These are phyloP conservation scores for Pilobolus umbonatus DNA, from an alignment of 192 early-diverging fungal genomes.

Conservation along the genomic window DNA sequence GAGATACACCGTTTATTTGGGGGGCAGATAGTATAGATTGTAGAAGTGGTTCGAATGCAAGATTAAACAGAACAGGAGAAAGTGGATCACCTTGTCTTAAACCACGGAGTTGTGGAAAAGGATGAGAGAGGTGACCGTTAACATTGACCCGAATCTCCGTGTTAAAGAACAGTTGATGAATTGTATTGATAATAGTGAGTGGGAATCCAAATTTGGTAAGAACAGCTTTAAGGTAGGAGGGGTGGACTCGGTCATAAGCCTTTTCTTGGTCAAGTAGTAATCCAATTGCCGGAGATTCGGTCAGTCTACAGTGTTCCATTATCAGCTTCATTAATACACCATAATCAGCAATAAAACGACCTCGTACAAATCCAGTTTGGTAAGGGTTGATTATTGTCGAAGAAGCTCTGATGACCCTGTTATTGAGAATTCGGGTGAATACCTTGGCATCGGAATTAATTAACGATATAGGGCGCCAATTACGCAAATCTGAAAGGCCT, in stretches of 20 bases:
- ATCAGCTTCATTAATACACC: neutral
- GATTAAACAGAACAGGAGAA: conserved; percentile 20
- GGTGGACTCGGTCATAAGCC: conserved; percentile 6
- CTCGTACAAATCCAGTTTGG: conserved; percentile 21
- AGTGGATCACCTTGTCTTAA: conserved; percentile 32
- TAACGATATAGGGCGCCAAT: conserved; percentile 18
- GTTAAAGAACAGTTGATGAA: conserved; percentile 1
- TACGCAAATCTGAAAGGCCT: conserved; percentile 11
- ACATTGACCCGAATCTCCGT: neutral
- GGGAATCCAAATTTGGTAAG: conserved; percentile 12
- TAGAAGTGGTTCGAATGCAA: conserved; percentile 24
- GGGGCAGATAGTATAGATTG: neutral
- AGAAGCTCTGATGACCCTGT: neutral
- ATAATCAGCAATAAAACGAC: conserved; percentile 6
- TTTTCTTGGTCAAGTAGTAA: neutral
- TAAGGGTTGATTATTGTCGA: neutral
- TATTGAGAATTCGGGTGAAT: conserved; percentile 13
- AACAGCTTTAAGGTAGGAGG: conserved; percentile 6
- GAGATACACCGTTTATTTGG: neutral
- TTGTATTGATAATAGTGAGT: neutral
- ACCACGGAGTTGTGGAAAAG: conserved; percentile 19
- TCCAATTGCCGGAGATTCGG: neutral
- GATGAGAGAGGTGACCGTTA: neutral
- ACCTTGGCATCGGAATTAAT: conserved; percentile 21
- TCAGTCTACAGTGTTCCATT: neutral